phyloP scores from a whole-genome alignment of 306 rosid species.

The Malus sieversii region DNA sequence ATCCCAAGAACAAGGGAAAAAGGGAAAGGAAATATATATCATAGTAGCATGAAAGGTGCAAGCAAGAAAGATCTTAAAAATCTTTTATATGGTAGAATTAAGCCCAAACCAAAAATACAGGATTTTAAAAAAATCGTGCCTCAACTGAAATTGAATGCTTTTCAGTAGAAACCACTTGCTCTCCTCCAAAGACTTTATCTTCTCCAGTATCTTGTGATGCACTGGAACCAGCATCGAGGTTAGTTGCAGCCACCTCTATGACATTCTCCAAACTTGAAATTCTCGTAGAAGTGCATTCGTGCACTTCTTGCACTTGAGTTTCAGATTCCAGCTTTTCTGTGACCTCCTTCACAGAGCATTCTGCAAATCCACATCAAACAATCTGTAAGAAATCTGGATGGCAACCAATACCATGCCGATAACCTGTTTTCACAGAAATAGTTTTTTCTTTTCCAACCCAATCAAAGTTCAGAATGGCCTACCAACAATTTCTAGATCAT shows the following conservation, averaged over 20 bases:
- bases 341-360: slow-evolving; percentile 19
- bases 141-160: slow-evolving; percentile 57
- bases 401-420: neutral
- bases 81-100: neutral
- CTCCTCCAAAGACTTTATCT: slow-evolving; percentile 33
- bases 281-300: slow-evolving; percentile 24
- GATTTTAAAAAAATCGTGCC: slow-evolving; percentile 34
- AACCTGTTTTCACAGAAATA: neutral
- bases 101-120: neutral
- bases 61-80: slow-evolving; percentile 1
- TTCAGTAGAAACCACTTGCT: slow-evolving; percentile 31
- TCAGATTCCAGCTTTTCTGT: slow-evolving; percentile 30
- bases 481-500: neutral
- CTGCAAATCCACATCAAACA: slow-evolving; percentile 12
- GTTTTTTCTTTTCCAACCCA: neutral
- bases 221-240: slow-evolving; percentile 26
- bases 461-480: neutral
- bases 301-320: slow-evolving; percentile 29
- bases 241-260: slow-evolving; percentile 28
- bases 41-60: neutral
- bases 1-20: neutral
- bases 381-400: neutral
- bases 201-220: slow-evolving; percentile 16
- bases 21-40: neutral
- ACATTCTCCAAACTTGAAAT: slow-evolving; percentile 25